Evolutionary conservation across 257 asterid genomes (phyloP).

Genomic region (Paraleonurus japonicus): DNA sequence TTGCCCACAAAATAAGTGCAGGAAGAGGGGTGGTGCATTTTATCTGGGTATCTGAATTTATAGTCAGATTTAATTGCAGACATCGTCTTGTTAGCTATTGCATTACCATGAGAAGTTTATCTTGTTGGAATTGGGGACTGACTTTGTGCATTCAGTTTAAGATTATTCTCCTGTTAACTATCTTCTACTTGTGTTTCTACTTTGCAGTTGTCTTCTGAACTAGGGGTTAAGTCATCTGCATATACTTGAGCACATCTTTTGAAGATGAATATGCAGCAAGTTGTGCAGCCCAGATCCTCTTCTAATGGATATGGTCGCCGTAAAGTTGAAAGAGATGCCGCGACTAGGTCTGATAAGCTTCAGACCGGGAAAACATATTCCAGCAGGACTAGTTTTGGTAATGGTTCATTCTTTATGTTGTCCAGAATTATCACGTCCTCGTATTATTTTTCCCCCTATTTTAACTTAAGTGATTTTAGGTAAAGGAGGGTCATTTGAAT

Average conservation of each 20-base stretch:
- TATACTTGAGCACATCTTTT: conserved; percentile 34
- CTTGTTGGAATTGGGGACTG: conserved; percentile 3
- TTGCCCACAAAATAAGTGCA: background rate
- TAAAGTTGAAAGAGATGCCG: conserved; percentile 61
- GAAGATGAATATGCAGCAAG: conserved; percentile 72
- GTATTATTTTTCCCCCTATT: conserved; percentile 2
- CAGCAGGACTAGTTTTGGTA: conserved; percentile 53
- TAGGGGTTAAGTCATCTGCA: conserved; percentile 30
- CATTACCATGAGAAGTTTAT: conserved; percentile 3
- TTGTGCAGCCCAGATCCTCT: conserved; percentile 62
- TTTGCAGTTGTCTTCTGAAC: conserved; percentile 38
- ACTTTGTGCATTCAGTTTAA: conserved; percentile 16
- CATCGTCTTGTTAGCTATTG: background rate
- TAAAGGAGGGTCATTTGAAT: conserved; percentile 54
- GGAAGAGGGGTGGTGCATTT: background rate
- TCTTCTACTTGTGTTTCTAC: background rate
- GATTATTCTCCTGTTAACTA: background rate
- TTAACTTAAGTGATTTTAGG: conserved; percentile 44
- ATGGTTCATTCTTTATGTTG: conserved; percentile 29
- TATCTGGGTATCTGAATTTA: conserved; percentile 9
- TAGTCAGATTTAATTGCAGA: conserved; percentile 4
- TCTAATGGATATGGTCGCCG: conserved; percentile 82
- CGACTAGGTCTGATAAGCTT: conserved; percentile 55
- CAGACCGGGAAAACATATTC: conserved; percentile 54
- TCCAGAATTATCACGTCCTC: background rate